Base-by-base conservation (phyloP, 306 rosid species). In the Boehmeria nivea region DNA sequence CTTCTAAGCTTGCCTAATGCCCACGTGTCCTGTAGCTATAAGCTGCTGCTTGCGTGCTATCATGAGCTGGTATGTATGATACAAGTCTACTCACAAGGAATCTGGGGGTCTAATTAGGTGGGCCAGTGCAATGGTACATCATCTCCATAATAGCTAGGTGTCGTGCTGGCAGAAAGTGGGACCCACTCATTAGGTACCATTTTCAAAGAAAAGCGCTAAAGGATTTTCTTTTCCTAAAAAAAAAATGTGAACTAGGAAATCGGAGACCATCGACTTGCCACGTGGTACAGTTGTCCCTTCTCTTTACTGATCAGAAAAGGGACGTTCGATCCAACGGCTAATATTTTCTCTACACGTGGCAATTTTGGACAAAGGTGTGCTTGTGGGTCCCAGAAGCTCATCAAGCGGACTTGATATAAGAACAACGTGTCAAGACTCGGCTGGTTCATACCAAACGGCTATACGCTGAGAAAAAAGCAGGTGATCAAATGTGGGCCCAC, bases 71-170 rank as follows among this genome's bases (percentile, higher is more conserved):
- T 10, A 8, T 14, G 69, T 33, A 61, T 34, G 1, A 9, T 0
- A 14, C 28, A 0, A 1, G 16, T 51, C 45, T 4, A 23, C 22
- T 25, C 20, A 14, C 12, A 27, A 49, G 58, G 75, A 63, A 56
- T 70, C 70, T 49, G 45, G 36, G 21, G 42, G 27, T 46, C 54
- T 22, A 72, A 57, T 65, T 19, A 6, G 71, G 66, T 61, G 57
- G 76, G 67, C 61, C 54, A 56, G 10, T 16, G 70, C 66, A 56
- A 75, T 18, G 50, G n/a, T n/a, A n/a, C n/a, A n/a, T n/a, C n/a
- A n/a, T n/a, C n/a, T n/a, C 52, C 53, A 22, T 58, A 34, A 24
- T 26, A 45, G 65, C 64, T 63, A 72, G 64, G 75, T 74, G 84
- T 59, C 79, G 52, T 44, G 16, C 51, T 49, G 50, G 42, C 43